A percentile compares a stretch with the other conserved stretches of the same genome.
phyloP scores from a whole-genome alignment of 768 basidiomycete species.

The Saitozyma podzolica region DNA sequence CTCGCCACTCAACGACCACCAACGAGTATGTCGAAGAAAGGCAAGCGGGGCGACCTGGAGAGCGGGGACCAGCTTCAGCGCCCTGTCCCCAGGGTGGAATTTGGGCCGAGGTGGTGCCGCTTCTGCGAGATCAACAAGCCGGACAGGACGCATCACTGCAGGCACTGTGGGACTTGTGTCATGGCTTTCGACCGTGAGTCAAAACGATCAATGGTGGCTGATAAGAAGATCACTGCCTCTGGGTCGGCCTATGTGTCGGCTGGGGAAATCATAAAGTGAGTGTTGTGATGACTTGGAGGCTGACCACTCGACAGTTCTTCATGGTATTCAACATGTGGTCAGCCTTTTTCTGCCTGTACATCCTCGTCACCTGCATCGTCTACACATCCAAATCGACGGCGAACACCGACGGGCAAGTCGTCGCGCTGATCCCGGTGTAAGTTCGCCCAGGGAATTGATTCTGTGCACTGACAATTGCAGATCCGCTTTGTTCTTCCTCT shows the following conservation, averaged over 20 bases:
- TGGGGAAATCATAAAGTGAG: conserved; percentile 83
- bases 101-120: conserved; percentile 37
- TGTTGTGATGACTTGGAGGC: not conserved
- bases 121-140: conserved; percentile 50
- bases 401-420: conserved; percentile 65
- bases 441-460: conserved; percentile 47
- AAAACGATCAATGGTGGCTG: not conserved
- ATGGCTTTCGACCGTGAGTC: conserved; percentile 50
- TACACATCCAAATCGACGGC: conserved; percentile 42
- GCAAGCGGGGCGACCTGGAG: too few species aligned
- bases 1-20: not conserved
- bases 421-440: conserved; percentile 73
- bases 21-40: not conserved
- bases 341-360: conserved; percentile 64
- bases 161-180: conserved; percentile 50
- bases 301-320: conserved; percentile 64
- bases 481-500: conserved; percentile 69
- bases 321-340: conserved; percentile 73
- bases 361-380: conserved; percentile 63
- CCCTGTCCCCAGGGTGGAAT: conserved; percentile 25
- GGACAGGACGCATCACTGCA: conserved; percentile 49
- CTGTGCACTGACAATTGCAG: conserved; percentile 53
- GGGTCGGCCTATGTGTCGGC: conserved; percentile 94
- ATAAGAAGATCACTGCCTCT: conserved; percentile 54
- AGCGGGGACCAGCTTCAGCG: not conserved